phyloP scores from a whole-genome alignment of 1,139 yeast species.

The Nakaseomyces nivariensis region DNA sequence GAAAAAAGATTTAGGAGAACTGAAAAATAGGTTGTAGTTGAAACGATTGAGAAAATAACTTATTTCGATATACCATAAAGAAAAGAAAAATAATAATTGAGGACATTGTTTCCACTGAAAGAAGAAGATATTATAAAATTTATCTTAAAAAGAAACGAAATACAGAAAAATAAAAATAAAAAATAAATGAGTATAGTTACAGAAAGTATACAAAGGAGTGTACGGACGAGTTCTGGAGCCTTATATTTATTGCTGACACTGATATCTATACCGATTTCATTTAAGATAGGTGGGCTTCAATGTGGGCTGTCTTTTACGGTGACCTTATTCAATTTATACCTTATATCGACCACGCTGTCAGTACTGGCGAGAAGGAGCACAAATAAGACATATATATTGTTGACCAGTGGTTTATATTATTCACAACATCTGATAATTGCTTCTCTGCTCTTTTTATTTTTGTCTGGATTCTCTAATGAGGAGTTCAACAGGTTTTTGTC shows the following conservation, averaged over 20 bases:
- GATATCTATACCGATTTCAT: conserved; percentile 85
- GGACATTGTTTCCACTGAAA: too few relatives aligned
- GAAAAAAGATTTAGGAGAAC: too few relatives aligned
- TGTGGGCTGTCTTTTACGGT: conserved; percentile 86
- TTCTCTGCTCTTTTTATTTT: conserved; percentile 50
- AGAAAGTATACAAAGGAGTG: conserved; percentile 16
- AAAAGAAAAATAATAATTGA: too few relatives aligned
- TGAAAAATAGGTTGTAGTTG: too few relatives aligned
- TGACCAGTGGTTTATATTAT: conserved; percentile 43
- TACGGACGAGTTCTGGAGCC: conserved; percentile 38
- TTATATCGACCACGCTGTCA: conserved; percentile 62
- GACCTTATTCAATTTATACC: conserved; percentile 59
- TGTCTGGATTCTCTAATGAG: conserved; percentile 41
- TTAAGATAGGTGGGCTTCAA: conserved; percentile 83
- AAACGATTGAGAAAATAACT: too few relatives aligned
- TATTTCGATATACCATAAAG: neutral
- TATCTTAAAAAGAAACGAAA: too few relatives aligned
- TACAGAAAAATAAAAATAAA: neutral
- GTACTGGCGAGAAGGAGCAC: conserved; percentile 42
- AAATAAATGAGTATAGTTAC: conserved; percentile 4
- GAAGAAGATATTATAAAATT: too few relatives aligned
- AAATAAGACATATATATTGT: conserved; percentile 41
- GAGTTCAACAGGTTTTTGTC: conserved; percentile 14
- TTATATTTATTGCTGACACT: conserved; percentile 59
- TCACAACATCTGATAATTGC: conserved; percentile 79